phyloP scores from a whole-genome alignment of 495 filamentous ascomycete genomes.

The Lasiosphaeris hirsuta region DNA sequence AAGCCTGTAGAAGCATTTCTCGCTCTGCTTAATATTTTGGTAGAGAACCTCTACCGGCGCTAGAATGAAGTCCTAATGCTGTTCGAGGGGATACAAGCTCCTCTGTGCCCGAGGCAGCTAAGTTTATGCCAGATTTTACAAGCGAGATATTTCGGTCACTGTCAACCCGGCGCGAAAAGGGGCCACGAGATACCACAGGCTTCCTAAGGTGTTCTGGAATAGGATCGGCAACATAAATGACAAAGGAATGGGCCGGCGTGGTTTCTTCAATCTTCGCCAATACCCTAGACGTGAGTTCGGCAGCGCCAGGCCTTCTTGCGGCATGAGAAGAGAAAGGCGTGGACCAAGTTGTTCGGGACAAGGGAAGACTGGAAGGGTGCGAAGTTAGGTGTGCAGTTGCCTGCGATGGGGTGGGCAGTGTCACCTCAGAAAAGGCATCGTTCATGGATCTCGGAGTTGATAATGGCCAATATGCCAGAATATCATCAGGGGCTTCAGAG shows the following conservation, averaged over 20 bases:
- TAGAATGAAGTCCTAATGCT: background rate
- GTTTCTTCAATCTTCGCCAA: conserved; percentile 3
- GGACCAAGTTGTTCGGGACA: background rate
- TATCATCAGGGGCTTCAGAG: background rate
- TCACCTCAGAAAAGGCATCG: too few relatives aligned
- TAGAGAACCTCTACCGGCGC: background rate
- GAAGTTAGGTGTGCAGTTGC: too few relatives aligned
- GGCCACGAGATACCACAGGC: background rate
- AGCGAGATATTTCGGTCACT: conserved; percentile 2
- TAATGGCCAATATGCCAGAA: too few relatives aligned
- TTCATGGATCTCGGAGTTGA: too few relatives aligned
- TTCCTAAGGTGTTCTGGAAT: background rate
- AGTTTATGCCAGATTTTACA: background rate
- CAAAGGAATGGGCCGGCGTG: background rate
- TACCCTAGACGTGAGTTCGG: background rate
- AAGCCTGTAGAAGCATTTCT: background rate
- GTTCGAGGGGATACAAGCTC: background rate
- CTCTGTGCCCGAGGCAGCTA: background rate
- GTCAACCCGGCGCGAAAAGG: background rate
- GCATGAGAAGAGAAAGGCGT: background rate
- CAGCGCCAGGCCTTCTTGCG: background rate
- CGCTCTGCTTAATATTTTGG: background rate
- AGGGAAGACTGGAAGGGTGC: background rate
- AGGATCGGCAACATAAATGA: background rate
- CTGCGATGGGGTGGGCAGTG: too few relatives aligned